phyloP scores from a whole-genome alignment of 768 basidiomycete genomes.

The Serendipita sp. region DNA sequence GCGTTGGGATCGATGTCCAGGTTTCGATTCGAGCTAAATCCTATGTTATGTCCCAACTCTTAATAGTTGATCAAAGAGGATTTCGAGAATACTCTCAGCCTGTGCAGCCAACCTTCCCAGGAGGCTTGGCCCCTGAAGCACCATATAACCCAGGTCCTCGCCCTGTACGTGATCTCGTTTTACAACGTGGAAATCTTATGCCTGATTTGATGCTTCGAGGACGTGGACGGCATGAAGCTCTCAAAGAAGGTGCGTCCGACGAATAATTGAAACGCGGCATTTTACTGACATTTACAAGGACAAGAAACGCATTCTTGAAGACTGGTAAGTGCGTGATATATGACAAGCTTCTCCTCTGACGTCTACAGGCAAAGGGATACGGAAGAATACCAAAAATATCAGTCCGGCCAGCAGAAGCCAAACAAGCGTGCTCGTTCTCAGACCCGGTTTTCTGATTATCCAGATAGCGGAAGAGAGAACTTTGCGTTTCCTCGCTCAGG shows the following conservation, averaged over 20 bases:
- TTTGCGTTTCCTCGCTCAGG: not conserved
- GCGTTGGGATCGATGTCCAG: no score
- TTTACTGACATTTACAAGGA: not conserved
- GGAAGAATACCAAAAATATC: not conserved
- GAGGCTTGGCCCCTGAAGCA: not conserved
- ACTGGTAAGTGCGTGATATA: not conserved
- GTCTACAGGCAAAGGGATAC: not conserved
- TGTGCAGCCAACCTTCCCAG: not conserved
- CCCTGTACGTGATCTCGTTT: not conserved
- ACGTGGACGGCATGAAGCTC: not conserved
- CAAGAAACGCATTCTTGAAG: not conserved
- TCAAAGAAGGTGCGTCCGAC: not conserved
- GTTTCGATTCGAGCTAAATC: no score
- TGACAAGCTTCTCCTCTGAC: not conserved
- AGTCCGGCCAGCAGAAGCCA: not conserved
- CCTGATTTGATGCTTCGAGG: not conserved
- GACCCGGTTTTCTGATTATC: not conserved
- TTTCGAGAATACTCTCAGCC: not conserved
- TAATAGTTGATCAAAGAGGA: not conserved
- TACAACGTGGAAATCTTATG: not conserved
- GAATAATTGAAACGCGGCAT: not conserved
- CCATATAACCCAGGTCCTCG: not conserved
- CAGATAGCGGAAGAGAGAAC: not conserved
- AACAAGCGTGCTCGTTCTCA: conserved; percentile 2
- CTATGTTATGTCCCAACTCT: no score